Evolutionary conservation across 2,329 filamentous ascomycete species (phyloP).

Genomic region (Raffaelea arxii): DNA sequence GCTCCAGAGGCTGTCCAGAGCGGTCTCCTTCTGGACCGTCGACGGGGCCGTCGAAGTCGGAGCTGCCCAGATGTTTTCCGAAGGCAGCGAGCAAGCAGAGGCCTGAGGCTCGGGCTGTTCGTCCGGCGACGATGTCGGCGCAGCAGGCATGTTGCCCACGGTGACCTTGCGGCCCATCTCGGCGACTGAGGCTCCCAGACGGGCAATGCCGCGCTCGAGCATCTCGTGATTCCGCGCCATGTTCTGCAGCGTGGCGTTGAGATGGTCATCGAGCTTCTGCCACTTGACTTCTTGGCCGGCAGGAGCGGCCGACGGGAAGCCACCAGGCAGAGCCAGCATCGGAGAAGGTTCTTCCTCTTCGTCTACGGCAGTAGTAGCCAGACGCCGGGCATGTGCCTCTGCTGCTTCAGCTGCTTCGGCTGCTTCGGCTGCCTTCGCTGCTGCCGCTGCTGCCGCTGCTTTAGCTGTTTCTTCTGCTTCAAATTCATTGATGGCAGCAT

Average conservation of each 20-base stretch:
- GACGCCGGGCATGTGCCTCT: too few relatives aligned
- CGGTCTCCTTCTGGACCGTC: too few relatives aligned
- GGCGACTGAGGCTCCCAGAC: conserved; percentile 11
- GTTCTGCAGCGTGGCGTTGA: conserved; percentile 7
- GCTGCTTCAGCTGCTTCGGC: neutral
- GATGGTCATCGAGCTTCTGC: conserved; percentile 5
- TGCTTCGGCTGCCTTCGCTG: conserved; percentile 7
- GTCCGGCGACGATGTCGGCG: too few relatives aligned
- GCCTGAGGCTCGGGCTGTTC: too few relatives aligned
- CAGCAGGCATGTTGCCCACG: too few relatives aligned
- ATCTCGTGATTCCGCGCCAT: conserved; percentile 16
- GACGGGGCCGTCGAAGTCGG: too few relatives aligned
- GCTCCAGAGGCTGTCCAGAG: too few relatives aligned
- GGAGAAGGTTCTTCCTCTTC: conserved; percentile 1
- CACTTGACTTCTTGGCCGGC: neutral
- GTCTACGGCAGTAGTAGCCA: too few relatives aligned
- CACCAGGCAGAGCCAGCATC: conserved; percentile 7
- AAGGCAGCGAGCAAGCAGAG: too few relatives aligned
- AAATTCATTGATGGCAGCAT: too few relatives aligned
- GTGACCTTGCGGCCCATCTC: conserved; percentile 6
- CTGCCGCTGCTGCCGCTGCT: conserved; percentile 1
- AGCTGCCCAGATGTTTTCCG: too few relatives aligned
- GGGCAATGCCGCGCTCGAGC: conserved; percentile 11
- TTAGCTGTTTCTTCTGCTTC: conserved; percentile 10
- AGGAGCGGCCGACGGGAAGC: conserved; percentile 1